phyloP scores from a whole-genome alignment of 129 eudicot species.

The Ambrosia artemisiifolia region DNA sequence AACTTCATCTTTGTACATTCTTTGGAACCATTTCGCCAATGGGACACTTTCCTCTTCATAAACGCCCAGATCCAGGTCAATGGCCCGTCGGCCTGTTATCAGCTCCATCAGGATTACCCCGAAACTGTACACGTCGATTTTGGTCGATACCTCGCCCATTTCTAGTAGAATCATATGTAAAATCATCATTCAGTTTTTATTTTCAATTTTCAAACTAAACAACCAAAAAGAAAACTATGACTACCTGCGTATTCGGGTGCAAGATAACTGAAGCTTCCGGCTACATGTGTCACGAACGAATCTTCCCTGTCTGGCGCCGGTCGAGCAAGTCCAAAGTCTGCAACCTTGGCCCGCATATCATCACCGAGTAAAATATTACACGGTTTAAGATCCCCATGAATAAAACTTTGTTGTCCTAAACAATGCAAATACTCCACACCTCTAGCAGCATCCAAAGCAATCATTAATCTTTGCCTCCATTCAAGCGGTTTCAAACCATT shows the following conservation, averaged over 20 bases:
- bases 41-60: constrained; percentile 46
- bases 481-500: constrained; percentile 77
- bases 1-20: constrained; percentile 67
- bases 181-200: not conserved
- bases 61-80: constrained; percentile 46
- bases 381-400: too few relatives aligned
- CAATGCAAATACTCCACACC: too few relatives aligned
- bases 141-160: constrained; percentile 75
- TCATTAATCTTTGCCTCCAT: constrained; percentile 64
- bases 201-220: too few relatives aligned
- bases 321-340: constrained; percentile 87
- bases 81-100: constrained; percentile 68
- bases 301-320: constrained; percentile 81
- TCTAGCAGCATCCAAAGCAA: constrained; percentile 38
- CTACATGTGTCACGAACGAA: constrained; percentile 63
- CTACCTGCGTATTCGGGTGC: constrained; percentile 34
- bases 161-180: constrained; percentile 42
- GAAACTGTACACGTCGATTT: constrained; percentile 82
- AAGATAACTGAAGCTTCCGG: constrained; percentile 79
- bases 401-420: too few relatives aligned
- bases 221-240: constrained; percentile 5
- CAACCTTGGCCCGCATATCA: constrained; percentile 76
- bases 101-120: constrained; percentile 91
- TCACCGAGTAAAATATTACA: too few relatives aligned
- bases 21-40: constrained; percentile 78